Base-by-base conservation (phyloP, 2,329 filamentous ascomycete genomes). In the Acephala macrosclerotiorum region DNA sequence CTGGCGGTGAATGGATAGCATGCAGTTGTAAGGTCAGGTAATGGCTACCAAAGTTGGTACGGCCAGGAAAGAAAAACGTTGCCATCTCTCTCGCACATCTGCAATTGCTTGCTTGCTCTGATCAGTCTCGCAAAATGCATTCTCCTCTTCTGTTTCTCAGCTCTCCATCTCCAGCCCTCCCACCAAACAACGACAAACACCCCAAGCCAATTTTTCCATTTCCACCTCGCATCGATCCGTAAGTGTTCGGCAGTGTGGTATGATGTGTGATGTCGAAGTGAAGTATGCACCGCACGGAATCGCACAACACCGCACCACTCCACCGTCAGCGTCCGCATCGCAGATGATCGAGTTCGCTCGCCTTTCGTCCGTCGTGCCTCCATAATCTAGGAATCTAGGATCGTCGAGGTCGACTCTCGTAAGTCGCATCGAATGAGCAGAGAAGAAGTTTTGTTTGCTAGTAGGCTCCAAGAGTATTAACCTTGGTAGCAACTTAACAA, bases 401-500 rank as follows among this genome's bases (percentile, higher is more conserved):
- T 53, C 22, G 26, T 3, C 25, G 49, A 53, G 49, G 49, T 53
- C 49, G 49, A 53, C 49, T 53, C 22, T 53, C 49, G 25, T 33
- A 26, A 53, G 22, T 53, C 49, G 49, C 49, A 53, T 53, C 49
- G 49, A 53, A 49, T 53, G 49, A 53, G 49, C 47, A 38, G 26
- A 51, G 42, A 33, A 60, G 58, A 38, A 49, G 42, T 51, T 18
- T 25, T 42, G 49, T 29, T 53, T 33, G 49, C 49, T 25, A 53
- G 49, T 53, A 29, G 18, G 49, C 49, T 53, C 49, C 49, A 53
- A 58, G 61, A 63, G 58, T 47, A 5, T 33, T 47, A 59, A 60
- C 56, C 62, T 68, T 57, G 38, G 57, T 29, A 60, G 63, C 64
- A 49, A 67, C 35, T 5, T 40, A 63, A 58, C 64, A 68, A 65